Conservation (phyloP, 23 red algal genomes). For the Gracilaria caudata region DNA sequence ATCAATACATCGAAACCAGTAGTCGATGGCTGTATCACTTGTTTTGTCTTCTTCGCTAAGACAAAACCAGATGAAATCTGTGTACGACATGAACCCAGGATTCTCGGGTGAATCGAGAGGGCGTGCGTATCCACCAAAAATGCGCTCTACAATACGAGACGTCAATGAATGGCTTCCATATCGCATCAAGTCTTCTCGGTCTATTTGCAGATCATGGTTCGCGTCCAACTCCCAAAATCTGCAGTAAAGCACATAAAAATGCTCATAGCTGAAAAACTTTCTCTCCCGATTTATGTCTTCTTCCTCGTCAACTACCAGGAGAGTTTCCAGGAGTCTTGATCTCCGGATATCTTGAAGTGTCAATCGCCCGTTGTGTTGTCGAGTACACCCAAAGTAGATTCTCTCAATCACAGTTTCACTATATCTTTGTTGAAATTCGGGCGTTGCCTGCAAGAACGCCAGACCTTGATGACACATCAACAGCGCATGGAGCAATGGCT, state of each 20-base stretch:
- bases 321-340: constrained; percentile 70
- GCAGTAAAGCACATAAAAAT: constrained; percentile 99
- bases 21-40: constrained; percentile 88
- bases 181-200: constrained; percentile 94
- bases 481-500: constrained; percentile 76
- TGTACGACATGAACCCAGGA: constrained; percentile 93
- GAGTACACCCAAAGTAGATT: constrained; percentile 91
- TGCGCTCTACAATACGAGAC: constrained; percentile 94
- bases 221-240: constrained; percentile 99
- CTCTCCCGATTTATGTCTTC: constrained; percentile 98
- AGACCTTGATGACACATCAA: constrained; percentile 89
- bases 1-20: constrained; percentile 99
- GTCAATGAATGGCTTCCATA: constrained; percentile 95
- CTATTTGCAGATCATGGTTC: constrained; percentile 97
- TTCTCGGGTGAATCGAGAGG: constrained; percentile 75
- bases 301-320: constrained; percentile 90
- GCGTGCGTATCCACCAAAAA: constrained; percentile 89
- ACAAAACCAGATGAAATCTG: constrained; percentile 99
- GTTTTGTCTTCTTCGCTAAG: constrained; percentile 99
- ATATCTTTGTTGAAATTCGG: constrained; percentile 97
- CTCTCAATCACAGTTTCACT: constrained; percentile 97
- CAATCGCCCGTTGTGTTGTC: constrained; percentile 71
- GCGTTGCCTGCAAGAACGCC: constrained; percentile 89
- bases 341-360: constrained; percentile 78
- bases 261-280: constrained; percentile 95